Base-by-base conservation (phyloP, 176 grass and related monocot species). In the Lolium rigidum region DNA sequence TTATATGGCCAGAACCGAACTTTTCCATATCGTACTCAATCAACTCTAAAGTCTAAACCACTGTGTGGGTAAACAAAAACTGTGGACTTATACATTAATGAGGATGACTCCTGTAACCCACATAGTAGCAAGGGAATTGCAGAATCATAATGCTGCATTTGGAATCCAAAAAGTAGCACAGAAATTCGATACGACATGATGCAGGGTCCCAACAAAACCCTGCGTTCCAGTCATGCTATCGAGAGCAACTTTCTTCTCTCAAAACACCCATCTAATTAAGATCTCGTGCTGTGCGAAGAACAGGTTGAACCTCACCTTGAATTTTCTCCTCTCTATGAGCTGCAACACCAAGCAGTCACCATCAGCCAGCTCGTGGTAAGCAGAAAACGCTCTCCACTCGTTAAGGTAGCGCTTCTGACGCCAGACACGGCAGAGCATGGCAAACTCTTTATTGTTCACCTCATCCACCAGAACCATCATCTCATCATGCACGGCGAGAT, bases 281-380 rank as follows among this genome's bases (percentile, higher is more conserved):
- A 28, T 28, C 1, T 1, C 26, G 26, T 28, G 26, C 26, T 28
- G 26, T 28, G 26, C 26, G 26, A 28, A 28, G 26, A 28, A 51
- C 12, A 51, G 12, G 49, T 51, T 12, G 72, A 69, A 43, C 13
- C 76, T 83, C 18, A 94, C 92, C 90, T 95, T 90, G 60, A 95
- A 87, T 44, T 26, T 94, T 41, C 87, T 84, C 4, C 62, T 25
- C 39, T 77, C 21, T 9, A 85, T 76, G 49, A 91, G 76, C 70
- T 97, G 85, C 79, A 97, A 93, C 56, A 97, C 87, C 44, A 95
- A 17, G 28, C 89, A 90, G 78, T 97, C 95, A 52, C 95, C 92
- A 63, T 97, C 90, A 14, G 93, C 90, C 50, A 97, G 84, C 70
- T 97, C 84, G 71, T 97, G 92, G 1, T 86, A 0, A 26, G 93